A percentile compares a stretch with the other conserved stretches of the same genome.
These are phyloP conservation scores for Backusella circina DNA, from an alignment of 192 early-diverging fungal species.

Conservation along the genomic window DNA sequence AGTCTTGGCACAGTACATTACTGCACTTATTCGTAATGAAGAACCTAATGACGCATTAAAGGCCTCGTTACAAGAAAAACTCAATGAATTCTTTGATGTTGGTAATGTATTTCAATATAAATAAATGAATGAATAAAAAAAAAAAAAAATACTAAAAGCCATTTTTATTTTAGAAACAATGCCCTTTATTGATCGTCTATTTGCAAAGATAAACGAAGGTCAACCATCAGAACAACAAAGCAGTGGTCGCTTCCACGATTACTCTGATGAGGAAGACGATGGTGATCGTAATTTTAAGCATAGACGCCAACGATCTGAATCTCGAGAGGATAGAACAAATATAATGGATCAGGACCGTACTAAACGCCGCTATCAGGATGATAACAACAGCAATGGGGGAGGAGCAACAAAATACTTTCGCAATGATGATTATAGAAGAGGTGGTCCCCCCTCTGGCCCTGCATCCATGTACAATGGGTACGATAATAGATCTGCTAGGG, in stretches of 20 bases:
- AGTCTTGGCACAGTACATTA: constrained; percentile 77
- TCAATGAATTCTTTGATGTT: constrained; percentile 74
- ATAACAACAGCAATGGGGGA: constrained; percentile 10
- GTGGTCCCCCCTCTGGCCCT: constrained; percentile 1
- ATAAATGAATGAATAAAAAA: neutral
- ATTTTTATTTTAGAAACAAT: too few relatives aligned
- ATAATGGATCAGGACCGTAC: constrained; percentile 6
- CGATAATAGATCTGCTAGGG: constrained; percentile 25
- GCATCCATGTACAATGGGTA: constrained; percentile 26
- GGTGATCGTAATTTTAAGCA: constrained; percentile 72
- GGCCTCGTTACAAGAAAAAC: constrained; percentile 51
- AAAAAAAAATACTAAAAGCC: neutral
- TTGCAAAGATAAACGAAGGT: constrained; percentile 40
- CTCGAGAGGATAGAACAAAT: constrained; percentile 24
- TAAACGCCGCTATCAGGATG: constrained; percentile 20
- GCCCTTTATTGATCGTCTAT: constrained; percentile 60
- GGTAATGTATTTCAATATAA: constrained; percentile 42
- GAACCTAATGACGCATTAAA: constrained; percentile 55
- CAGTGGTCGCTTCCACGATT: constrained; percentile 32
- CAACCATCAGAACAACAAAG: constrained; percentile 20
- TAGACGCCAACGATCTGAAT: constrained; percentile 45
- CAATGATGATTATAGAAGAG: constrained; percentile 10
- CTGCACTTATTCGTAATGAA: constrained; percentile 74
- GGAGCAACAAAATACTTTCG: constrained; percentile 26
- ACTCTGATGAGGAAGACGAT: constrained; percentile 59